phyloP scores from a whole-genome alignment of 371 early-diverging fungal genomes.

The Mortierella sp. region DNA sequence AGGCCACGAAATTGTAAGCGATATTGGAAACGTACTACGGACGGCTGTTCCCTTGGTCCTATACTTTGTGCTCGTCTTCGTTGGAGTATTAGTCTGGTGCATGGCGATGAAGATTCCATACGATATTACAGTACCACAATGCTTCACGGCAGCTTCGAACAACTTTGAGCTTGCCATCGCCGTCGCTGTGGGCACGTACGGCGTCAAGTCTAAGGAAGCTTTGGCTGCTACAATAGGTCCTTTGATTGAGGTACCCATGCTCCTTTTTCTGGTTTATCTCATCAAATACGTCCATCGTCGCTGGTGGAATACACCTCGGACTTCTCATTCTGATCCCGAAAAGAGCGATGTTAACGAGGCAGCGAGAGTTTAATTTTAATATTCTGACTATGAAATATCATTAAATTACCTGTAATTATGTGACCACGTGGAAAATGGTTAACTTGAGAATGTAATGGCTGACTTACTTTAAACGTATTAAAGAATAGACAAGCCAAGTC shows the following conservation, averaged over 20 bases:
- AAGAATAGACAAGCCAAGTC: too few relatives aligned
- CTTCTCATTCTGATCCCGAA: constrained; percentile 3
- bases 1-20: constrained; percentile 69
- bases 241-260: constrained; percentile 80
- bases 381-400: too few relatives aligned
- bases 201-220: constrained; percentile 72
- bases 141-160: constrained; percentile 79
- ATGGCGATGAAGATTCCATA: constrained; percentile 53
- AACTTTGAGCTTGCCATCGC: constrained; percentile 86
- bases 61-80: constrained; percentile 72
- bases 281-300: constrained; percentile 30
- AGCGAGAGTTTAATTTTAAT: too few relatives aligned
- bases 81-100: constrained; percentile 59
- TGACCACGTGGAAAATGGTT: too few relatives aligned
- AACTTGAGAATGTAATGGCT: too few relatives aligned
- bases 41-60: constrained; percentile 74
- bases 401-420: too few relatives aligned
- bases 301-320: constrained; percentile 8
- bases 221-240: constrained; percentile 80
- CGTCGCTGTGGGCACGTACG: constrained; percentile 76
- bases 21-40: constrained; percentile 75
- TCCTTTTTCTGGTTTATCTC: constrained; percentile 59
- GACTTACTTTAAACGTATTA: too few relatives aligned
- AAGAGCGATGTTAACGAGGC: constrained; percentile 6
- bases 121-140: constrained; percentile 63